Evolutionary conservation across 306 rosid species (phyloP), one percentile per base, ranked within the genome.

Genomic region (Pueraria montana): DNA sequence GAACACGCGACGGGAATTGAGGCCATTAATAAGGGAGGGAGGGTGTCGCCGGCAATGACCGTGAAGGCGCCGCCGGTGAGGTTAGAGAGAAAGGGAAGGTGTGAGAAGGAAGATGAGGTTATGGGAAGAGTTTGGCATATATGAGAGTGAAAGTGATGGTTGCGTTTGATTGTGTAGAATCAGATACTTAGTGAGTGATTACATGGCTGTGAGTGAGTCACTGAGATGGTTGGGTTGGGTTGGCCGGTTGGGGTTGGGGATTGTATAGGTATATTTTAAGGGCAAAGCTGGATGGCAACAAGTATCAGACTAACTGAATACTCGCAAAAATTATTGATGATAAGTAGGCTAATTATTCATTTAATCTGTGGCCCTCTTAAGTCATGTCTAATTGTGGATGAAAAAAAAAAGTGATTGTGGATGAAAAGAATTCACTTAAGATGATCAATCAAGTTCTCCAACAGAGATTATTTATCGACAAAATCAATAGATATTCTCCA

Each of bases 1-100:
- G 81, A 86, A 49, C 81, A 75, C 2, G 81, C 58, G 36, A 86
- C 66, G 10, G 91, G 91, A 49, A 77, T 38, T 24, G 93, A 85
- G 55, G 87, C 38, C 73, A 90, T 55, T 34, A 6, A 88, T 46
- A 59, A 83, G 74, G 86, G 87, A 79, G 46, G 24, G 50, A 5
- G 64, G 71, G 78, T 58, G 36, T 3, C 36, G 11, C 79, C 91
- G 88, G 90, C 86, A 84, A 81, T 18, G 81, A 81, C 40, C 40
- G 40, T 49, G 14, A 11, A 12, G 80, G 50, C 7, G 23, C 26
- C 62, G 84, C 83, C 85, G 84, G 82, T 52, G 23, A 63, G 73
- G 74, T 46, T 63, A 13, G 43, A 20, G 77, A 56, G 18, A 45
- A 40, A 24, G 74, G 52, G 43, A 38, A 26, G 0, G 49, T 21